Evolutionary conservation across 208 protist species (phyloP).

Genomic region (Histomonas meleagridis): DNA sequence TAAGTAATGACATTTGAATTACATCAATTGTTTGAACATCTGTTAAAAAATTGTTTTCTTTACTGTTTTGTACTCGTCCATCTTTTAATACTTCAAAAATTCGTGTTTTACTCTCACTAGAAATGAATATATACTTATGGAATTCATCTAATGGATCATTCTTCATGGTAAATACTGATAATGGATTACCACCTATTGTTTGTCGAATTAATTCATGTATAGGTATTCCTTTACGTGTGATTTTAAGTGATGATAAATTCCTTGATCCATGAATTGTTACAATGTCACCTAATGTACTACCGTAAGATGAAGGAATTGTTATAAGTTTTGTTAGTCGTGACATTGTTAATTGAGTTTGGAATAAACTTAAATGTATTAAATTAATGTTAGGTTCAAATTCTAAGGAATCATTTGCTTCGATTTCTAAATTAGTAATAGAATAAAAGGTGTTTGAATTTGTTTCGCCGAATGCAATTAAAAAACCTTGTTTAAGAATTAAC

Average conservation of each 20-base stretch:
- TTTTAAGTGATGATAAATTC: background rate
- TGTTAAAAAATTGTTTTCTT: background rate
- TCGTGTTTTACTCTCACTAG: background rate
- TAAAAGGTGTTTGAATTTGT: background rate
- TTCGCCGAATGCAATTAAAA: background rate
- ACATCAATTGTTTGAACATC: background rate
- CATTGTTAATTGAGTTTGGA: background rate
- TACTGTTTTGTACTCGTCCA: background rate
- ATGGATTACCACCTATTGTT: background rate
- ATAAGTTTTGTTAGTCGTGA: background rate
- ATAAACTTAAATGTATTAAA: background rate
- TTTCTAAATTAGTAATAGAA: background rate
- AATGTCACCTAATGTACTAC: background rate
- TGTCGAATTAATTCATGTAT: background rate
- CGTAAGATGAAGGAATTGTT: background rate
- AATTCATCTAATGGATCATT: background rate
- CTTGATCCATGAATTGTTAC: background rate
- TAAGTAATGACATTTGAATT: background rate
- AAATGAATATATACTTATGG: background rate
- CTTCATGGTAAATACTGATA: background rate
- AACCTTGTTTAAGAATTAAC: background rate
- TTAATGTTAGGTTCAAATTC: background rate
- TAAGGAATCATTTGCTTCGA: background rate
- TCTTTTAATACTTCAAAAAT: background rate
- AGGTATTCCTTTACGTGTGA: slow-evolving; percentile 21